A percentile compares a stretch with the other conserved stretches of the same genome.
phyloP scores from a whole-genome alignment of 805 yeast species.

The Zygosaccharomyces bisporus region DNA sequence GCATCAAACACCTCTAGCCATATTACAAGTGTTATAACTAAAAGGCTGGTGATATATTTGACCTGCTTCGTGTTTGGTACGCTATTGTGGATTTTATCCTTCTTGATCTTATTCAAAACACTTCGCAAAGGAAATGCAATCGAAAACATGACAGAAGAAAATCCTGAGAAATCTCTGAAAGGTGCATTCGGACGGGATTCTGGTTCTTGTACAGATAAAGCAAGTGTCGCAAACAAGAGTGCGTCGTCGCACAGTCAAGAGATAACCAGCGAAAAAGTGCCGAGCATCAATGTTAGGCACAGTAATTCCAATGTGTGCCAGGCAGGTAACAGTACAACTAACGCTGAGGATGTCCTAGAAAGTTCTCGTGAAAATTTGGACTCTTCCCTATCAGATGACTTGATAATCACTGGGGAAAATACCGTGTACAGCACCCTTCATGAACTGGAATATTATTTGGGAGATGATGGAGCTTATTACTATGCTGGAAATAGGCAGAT shows the following conservation, averaged over 20 bases:
- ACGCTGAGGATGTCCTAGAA: too few relatives aligned
- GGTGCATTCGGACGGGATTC: background rate
- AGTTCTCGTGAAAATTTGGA: background rate
- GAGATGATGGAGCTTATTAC: conserved; percentile 26
- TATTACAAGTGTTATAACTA: conserved; percentile 9
- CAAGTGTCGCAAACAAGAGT: background rate
- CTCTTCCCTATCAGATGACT: conserved; percentile 12
- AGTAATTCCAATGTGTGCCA: too few relatives aligned
- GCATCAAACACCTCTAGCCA: conserved; percentile 1
- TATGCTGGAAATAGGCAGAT: conserved; percentile 20
- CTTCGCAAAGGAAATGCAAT: background rate
- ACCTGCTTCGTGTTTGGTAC: conserved; percentile 16
- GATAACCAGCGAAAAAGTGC: background rate
- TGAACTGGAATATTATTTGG: conserved; percentile 25
- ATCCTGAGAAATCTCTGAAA: background rate
- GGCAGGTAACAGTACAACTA: too few relatives aligned
- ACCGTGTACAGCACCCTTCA: conserved; percentile 22
- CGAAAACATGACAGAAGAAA: background rate
- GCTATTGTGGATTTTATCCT: conserved; percentile 15
- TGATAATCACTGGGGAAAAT: conserved; percentile 19
- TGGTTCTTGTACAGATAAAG: background rate
- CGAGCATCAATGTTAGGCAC: background rate
- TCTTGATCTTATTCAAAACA: conserved; percentile 9
- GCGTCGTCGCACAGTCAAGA: background rate
- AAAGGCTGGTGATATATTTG: conserved; percentile 16